Percentiles rank a stretch among this genome's conserved stretches.
Conservation (phyloP, 2,329 filamentous ascomycete genomes). For the Hypoxylon sp. region DNA sequence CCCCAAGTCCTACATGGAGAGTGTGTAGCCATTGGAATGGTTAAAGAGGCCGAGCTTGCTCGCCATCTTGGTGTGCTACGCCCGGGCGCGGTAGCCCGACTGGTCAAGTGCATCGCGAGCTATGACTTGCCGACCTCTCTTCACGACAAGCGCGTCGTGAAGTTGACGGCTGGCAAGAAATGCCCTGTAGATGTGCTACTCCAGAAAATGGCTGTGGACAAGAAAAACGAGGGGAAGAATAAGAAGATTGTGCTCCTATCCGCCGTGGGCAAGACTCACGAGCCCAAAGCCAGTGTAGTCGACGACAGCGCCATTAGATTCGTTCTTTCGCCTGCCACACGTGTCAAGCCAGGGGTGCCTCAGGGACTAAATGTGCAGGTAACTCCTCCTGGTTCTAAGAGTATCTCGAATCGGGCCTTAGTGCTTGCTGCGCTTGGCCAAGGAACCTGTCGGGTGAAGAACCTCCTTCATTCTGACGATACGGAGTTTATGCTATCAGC, state of each 20-base stretch:
- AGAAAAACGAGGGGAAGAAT: constrained; percentile 95
- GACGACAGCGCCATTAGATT: constrained; percentile 85
- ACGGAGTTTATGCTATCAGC: constrained; percentile 97
- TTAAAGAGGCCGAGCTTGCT: constrained; percentile 94
- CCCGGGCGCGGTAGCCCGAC: constrained; percentile 86
- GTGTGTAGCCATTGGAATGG: constrained; percentile 97
- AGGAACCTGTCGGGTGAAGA: constrained; percentile 88
- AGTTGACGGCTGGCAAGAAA: constrained; percentile 84
- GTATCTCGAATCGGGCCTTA: constrained; percentile 94
- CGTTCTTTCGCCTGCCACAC: constrained; percentile 82
- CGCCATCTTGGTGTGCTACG: constrained; percentile 87
- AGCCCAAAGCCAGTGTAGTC: constrained; percentile 90
- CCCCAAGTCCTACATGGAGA: constrained; percentile 97
- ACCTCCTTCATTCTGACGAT: constrained; percentile 95
- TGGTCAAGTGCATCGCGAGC: constrained; percentile 93
- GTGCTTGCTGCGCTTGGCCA: constrained; percentile 91
- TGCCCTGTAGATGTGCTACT: constrained; percentile 89
- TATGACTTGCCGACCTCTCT: constrained; percentile 90
- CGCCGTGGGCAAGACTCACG: constrained; percentile 87
- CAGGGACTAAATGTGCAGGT: constrained; percentile 76
- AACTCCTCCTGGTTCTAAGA: constrained; percentile 94
- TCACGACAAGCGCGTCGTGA: constrained; percentile 83
- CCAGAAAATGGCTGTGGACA: constrained; percentile 96
- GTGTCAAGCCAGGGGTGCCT: constrained; percentile 78
- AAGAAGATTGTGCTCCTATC: constrained; percentile 97